phyloP scores from a whole-genome alignment of 768 basidiomycete genomes.

The Leccinum fibrillosum region DNA sequence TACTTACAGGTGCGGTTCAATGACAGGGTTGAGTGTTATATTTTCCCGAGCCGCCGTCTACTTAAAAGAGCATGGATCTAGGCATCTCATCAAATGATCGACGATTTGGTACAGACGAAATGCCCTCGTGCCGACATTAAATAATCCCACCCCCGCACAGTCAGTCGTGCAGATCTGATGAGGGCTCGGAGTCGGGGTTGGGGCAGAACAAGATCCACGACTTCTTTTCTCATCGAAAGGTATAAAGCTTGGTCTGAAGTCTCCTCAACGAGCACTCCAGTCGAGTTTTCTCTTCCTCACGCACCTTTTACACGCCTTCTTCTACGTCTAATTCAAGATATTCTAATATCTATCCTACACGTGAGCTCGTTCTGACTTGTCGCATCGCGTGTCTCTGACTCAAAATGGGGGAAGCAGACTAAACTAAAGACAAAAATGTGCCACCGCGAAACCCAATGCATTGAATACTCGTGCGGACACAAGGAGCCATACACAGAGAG shows the following conservation, averaged over 20 bases:
- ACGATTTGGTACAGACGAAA: constrained; percentile 9
- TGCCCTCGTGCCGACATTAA: constrained; percentile 14
- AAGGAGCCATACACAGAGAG: constrained; percentile 26
- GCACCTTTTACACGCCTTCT: neutral
- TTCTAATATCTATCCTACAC: constrained; percentile 24
- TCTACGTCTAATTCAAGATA: constrained; percentile 4
- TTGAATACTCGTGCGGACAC: constrained; percentile 39
- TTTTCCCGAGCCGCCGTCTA: constrained; percentile 9
- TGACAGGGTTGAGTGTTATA: constrained; percentile 20
- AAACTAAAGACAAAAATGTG: constrained; percentile 36
- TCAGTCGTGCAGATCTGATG: constrained; percentile 3
- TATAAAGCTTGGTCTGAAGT: constrained; percentile 22
- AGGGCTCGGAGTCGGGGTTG: constrained; percentile 11
- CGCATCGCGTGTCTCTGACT: constrained; percentile 11
- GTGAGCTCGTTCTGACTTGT: constrained; percentile 9
- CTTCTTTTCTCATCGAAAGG: constrained; percentile 7
- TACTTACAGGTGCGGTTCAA: constrained; percentile 9
- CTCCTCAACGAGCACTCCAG: constrained; percentile 10
- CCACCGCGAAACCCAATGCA: constrained; percentile 38
- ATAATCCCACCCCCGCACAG: constrained; percentile 13
- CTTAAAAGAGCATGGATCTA: constrained; percentile 17
- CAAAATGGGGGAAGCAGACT: constrained; percentile 4
- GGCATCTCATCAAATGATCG: constrained; percentile 24
- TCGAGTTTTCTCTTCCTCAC: constrained; percentile 2
- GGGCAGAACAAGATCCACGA: constrained; percentile 3